phyloP scores from a whole-genome alignment of 352 stramenopile genomes.

The Phytopythium oedochilum region DNA sequence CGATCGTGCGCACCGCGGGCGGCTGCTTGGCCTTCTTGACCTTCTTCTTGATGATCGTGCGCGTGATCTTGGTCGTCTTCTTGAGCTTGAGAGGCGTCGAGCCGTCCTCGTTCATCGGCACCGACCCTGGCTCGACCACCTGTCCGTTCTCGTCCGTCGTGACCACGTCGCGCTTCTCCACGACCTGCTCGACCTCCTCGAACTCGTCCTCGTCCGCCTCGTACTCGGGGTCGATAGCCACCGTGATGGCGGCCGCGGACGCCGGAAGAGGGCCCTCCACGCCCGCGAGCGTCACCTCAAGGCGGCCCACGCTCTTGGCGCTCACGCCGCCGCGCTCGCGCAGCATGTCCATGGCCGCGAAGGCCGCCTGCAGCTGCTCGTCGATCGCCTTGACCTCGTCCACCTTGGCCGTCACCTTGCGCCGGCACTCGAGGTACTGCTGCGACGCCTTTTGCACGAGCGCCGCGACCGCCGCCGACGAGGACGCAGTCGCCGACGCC shows the following conservation, averaged over 20 bases:
- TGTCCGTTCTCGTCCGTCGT: conserved; percentile 40
- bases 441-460: conserved; percentile 75
- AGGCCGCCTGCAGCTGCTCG: conserved; percentile 64
- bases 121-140: conserved; percentile 36
- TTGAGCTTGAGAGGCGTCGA: conserved; percentile 36
- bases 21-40: conserved; percentile 50
- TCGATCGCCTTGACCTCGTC: conserved; percentile 75
- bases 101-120: conserved; percentile 21
- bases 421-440: conserved; percentile 79
- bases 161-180: conserved; percentile 54
- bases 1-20: conserved; percentile 32
- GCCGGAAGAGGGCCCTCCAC: conserved; percentile 58
- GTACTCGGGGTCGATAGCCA: conserved; percentile 76
- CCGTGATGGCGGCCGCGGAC: conserved; percentile 49
- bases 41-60: conserved; percentile 48
- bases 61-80: conserved; percentile 56
- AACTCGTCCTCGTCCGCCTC: conserved; percentile 44
- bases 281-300: conserved; percentile 52
- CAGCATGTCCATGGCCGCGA: conserved; percentile 60
- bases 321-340: conserved; percentile 26
- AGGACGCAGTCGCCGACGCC: conserved; percentile 34
- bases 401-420: conserved; percentile 71
- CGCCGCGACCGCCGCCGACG: conserved; percentile 43
- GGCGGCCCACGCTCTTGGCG: conserved; percentile 67
- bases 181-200: conserved; percentile 45